Evolutionary conservation across 1,139 yeast species (phyloP), one percentile per base, ranked within the genome.

Genomic region (Hanseniaspora gamundiae): DNA sequence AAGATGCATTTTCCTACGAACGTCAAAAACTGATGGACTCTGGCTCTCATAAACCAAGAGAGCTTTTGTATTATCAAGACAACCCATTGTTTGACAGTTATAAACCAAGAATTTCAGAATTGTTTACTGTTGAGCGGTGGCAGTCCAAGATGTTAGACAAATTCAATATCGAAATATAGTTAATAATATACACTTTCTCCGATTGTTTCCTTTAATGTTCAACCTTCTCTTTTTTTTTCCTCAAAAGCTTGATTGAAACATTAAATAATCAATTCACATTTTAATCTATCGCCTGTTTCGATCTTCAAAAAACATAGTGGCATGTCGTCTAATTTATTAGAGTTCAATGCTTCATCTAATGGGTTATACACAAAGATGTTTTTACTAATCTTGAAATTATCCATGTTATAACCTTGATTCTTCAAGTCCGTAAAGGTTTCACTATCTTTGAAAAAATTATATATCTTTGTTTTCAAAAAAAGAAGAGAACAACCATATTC

Each of bases 401-500:
- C 39, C 2, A 44, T 42, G 17, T 47, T 48, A 13, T 46, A 40
- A 8, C 46, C 42, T 4, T 41, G 28, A 13, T 22, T 38, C 1
- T 48, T 47, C n/a, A 44, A 39, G 22, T 56, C 65, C 30, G 58
- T 54, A 47, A 63, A 71, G 11, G 75, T 55, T 6, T 66, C 66
- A 0, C 85, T 76, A 11, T 71, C 73, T 45, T 70, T 68, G 50
- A 81, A 73, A 46, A 81, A 66, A 38, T 65, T 59, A 39, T 75
- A 64, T 2, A 76, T 61, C 52, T 76, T 78, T 2, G 62, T 53
- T 47, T 87, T 69, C 47, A 85, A 67, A 51, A 79, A 78, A 22
- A 67, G 70, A 22, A 87, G 68, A 10, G 80, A 74, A 8, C 87
- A 76, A 1, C 94, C 94, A 51, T 69, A 72, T 45, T 80, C 88